A percentile compares a stretch with the other conserved stretches of the same genome.
These are phyloP conservation scores for Magnaporthiopsis poae DNA, from an alignment of 2,329 filamentous ascomycete genomes.

Conservation along the genomic window DNA sequence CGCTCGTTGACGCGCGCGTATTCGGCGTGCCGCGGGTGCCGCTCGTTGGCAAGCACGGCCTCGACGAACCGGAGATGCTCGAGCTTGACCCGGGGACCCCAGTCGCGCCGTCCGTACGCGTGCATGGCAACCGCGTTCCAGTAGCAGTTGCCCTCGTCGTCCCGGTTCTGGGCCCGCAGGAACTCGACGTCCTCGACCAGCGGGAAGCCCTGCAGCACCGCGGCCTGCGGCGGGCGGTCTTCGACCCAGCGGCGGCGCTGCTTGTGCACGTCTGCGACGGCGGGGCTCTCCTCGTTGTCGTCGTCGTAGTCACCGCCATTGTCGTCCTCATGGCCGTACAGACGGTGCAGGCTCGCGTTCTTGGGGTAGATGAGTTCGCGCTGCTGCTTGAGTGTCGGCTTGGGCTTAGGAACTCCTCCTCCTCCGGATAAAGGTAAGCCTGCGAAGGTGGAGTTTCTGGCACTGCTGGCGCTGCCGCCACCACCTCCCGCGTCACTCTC, in stretches of 20 bases:
- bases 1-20: conserved; percentile 19
- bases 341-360: background rate
- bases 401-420: background rate
- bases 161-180: conserved; percentile 14
- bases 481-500: conserved; percentile 15
- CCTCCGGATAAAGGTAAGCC: too few species aligned
- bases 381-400: background rate
- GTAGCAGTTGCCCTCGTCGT: conserved; percentile 18
- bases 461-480: background rate
- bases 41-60: conserved; percentile 15
- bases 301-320: background rate
- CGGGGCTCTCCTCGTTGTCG: too few species aligned
- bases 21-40: conserved; percentile 17
- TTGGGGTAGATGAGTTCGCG: background rate
- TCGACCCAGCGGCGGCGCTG: conserved; percentile 4
- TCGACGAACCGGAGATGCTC: conserved; percentile 19
- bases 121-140: conserved; percentile 20
- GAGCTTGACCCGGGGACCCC: conserved; percentile 20
- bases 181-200: conserved; percentile 21
- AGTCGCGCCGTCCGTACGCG: conserved; percentile 16
- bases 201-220: conserved; percentile 18
- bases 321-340: background rate
- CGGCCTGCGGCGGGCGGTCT: background rate
- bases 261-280: background rate
- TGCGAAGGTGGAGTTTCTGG: background rate